Evolutionary conservation across 352 stramenopile genomes (phyloP), one percentile per base, ranked within the genome.

Genomic region (Phytopythium ostracodes): DNA sequence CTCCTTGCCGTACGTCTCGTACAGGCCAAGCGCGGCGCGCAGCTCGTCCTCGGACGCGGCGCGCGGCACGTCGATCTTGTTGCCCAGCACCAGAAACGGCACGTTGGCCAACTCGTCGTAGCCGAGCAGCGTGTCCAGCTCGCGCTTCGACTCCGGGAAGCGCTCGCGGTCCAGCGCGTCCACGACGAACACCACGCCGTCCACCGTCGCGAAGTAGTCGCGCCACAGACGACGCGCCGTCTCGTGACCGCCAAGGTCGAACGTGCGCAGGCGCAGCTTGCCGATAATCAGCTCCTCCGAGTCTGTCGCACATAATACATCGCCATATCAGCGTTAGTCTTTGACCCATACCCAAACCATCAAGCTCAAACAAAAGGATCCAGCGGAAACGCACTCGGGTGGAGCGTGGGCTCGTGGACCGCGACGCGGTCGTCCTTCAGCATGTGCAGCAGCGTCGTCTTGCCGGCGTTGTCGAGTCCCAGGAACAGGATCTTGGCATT

Each of bases 401-500:
- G 96, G 22, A 99, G 82, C 58, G 96, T 99, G 38, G 96, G 96
- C 71, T 98, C 90, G 73, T 98, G 95, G 50, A 98, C 91, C 38
- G 96, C 93, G 20, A 99, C 93, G 63, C 96, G 84, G 78, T 98
- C 96, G 61, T 99, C 97, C 89, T 99, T 99, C 31, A 99, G 89
- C 96, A 99, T 99, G 84, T 99, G 97, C 60, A 99, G 79, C 40
- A 99, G 79, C 29, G 98, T 99, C 15, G 98, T 99, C 82, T 99
- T 99, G 71, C 98, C 98, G 51, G 98, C 98, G 85, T 99, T 99
- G 77, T 99, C 98, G 31, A 99, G 79, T 29, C 98, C 98, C 29
- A 99, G 75, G 82, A 99, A 99, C 43, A 99, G 73, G 75, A 99
- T 99, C 83, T 99, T 99, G 67, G 97, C 98, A 76, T 98, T 99